These are phyloP conservation scores for Tolypocladium sp. DNA, from an alignment of 2,329 filamentous ascomycete species.

Conservation along the genomic window DNA sequence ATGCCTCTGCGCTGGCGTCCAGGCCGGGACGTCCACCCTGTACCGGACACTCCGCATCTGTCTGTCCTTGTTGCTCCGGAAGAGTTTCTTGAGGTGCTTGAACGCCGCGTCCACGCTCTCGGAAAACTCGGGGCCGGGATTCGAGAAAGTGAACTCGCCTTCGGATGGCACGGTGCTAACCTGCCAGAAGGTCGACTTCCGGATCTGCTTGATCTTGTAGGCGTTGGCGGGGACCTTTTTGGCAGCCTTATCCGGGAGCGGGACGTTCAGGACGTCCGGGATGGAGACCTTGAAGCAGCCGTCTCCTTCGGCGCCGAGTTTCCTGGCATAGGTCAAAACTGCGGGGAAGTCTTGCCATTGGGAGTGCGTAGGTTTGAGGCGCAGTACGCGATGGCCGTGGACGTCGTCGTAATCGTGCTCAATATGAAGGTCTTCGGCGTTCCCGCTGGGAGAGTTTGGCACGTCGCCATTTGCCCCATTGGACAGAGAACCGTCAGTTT, in stretches of 20 bases:
- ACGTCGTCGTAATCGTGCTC: conserved; percentile 22
- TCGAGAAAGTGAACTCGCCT: conserved; percentile 19
- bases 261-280: conserved; percentile 18
- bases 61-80: conserved; percentile 22
- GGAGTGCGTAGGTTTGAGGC: conserved; percentile 21
- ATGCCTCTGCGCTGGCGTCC: conserved; percentile 23
- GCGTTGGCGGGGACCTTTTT: conserved; percentile 23
- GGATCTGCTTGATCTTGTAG: conserved; percentile 23
- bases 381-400: conserved; percentile 19
- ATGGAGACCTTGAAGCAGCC: conserved; percentile 30
- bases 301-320: conserved; percentile 19
- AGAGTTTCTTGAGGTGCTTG: conserved; percentile 24
- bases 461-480: neutral
- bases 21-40: conserved; percentile 27
- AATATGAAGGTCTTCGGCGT: conserved; percentile 5
- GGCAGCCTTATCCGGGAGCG: conserved; percentile 20
- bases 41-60: conserved; percentile 28
- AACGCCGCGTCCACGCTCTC: conserved; percentile 17
- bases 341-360: conserved; percentile 28
- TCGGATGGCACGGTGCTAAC: conserved; percentile 24
- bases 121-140: conserved; percentile 13
- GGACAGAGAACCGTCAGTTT: neutral
- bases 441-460: neutral
- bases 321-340: conserved; percentile 22
- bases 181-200: conserved; percentile 25